These are phyloP conservation scores for Ceratobasidium sp. DNA, from an alignment of 1,284 basidiomycete species.

Conservation along the genomic window DNA sequence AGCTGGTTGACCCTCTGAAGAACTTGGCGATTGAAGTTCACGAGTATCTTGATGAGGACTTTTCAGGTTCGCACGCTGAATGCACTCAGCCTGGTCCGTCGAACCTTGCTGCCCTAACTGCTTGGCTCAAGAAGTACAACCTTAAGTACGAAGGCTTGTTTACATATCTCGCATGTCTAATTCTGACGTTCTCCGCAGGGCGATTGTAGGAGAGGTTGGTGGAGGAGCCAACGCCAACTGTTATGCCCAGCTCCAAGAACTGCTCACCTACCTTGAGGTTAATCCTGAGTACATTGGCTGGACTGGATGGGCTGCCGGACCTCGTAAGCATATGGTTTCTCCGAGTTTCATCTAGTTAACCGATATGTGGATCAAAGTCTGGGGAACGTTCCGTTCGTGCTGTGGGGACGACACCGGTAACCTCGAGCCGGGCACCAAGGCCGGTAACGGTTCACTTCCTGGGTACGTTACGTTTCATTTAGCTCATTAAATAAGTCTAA, in stretches of 20 bases:
- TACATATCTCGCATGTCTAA: not conserved
- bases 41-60: slow-evolving; percentile 61
- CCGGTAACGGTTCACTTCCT: slow-evolving; percentile 49
- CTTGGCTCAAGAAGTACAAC: slow-evolving; percentile 62
- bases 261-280: slow-evolving; percentile 59
- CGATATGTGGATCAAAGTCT: slow-evolving; percentile 55
- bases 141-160: slow-evolving; percentile 58
- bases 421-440: slow-evolving; percentile 61
- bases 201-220: slow-evolving; percentile 63
- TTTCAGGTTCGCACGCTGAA: slow-evolving; percentile 61
- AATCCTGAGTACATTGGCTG: slow-evolving; percentile 66
- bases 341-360: not conserved
- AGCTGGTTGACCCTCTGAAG: slow-evolving; percentile 60
- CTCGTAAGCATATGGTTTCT: slow-evolving; percentile 55
- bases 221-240: slow-evolving; percentile 62
- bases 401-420: slow-evolving; percentile 63
- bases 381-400: slow-evolving; percentile 62
- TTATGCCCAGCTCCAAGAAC: slow-evolving; percentile 58
- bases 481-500: not conserved
- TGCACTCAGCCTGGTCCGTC: slow-evolving; percentile 63
- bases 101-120: slow-evolving; percentile 61
- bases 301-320: slow-evolving; percentile 65
- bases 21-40: slow-evolving; percentile 65
- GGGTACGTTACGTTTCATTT: slow-evolving; percentile 47
- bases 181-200: slow-evolving; percentile 53